Conservation (phyloP, 2,329 filamentous ascomycete species). For the Amphichorda felina region DNA sequence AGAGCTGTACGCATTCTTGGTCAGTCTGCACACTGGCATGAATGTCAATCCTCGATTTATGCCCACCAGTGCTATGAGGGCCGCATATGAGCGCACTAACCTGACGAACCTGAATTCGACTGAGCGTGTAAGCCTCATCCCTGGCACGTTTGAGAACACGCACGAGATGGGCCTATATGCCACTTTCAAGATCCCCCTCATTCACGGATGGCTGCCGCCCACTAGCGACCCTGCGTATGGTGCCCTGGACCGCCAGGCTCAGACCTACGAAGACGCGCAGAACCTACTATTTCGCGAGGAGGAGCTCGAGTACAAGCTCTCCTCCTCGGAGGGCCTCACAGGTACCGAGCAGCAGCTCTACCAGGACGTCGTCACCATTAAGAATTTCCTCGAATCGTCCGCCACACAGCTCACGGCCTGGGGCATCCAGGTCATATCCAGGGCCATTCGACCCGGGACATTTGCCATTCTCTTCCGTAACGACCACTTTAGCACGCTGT, state of each 20-base stretch:
- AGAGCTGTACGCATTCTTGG: slow-evolving; percentile 78
- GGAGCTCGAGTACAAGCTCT: slow-evolving; percentile 71
- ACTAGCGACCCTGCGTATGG: slow-evolving; percentile 51
- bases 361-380: slow-evolving; percentile 75
- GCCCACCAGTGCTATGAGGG: slow-evolving; percentile 35
- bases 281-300: slow-evolving; percentile 81
- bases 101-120: slow-evolving; percentile 39
- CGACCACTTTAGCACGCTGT: slow-evolving; percentile 91
- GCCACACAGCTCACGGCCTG: slow-evolving; percentile 79
- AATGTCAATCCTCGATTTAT: slow-evolving; percentile 92
- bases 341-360: slow-evolving; percentile 67
- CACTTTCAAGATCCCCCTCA: slow-evolving; percentile 75
- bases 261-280: slow-evolving; percentile 85
- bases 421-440: slow-evolving; percentile 64
- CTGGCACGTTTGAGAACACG: slow-evolving; percentile 77
- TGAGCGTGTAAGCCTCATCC: slow-evolving; percentile 34
- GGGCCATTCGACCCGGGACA: slow-evolving; percentile 60
- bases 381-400: slow-evolving; percentile 65
- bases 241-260: slow-evolving; percentile 62
- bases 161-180: slow-evolving; percentile 83
- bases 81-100: slow-evolving; percentile 36
- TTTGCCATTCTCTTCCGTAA: slow-evolving; percentile 92
- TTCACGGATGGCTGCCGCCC: slow-evolving; percentile 87
- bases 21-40: slow-evolving; percentile 89
- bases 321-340: slow-evolving; percentile 38